A percentile compares a stretch with the other conserved stretches of the same genome.
Evolutionary conservation across 257 asterid genomes (phyloP).

Genomic region (Penstemon eatonii): DNA sequence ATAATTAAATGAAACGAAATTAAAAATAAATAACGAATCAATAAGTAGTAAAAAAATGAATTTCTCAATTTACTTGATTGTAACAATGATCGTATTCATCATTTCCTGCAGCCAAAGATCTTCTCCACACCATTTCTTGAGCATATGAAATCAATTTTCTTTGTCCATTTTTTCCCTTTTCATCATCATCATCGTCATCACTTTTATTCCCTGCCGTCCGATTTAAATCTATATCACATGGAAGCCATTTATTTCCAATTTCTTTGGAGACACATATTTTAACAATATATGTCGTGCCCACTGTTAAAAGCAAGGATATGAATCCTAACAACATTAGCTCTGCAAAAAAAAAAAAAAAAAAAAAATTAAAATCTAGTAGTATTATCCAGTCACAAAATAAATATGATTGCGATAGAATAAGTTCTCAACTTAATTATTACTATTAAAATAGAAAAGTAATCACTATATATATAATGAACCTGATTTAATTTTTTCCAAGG

Average conservation of each 20-base stretch:
- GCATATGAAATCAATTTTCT: constrained; percentile 38
- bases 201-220: no score
- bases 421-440: no score
- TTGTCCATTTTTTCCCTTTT: constrained; percentile 22
- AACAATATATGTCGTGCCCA: constrained; percentile 46
- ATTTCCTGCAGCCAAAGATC: constrained; percentile 38
- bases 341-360: constrained; percentile 16
- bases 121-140: constrained; percentile 39
- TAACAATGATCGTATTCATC: constrained; percentile 36
- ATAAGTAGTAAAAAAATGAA: neutral
- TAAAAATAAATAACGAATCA: neutral
- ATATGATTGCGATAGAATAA: no score
- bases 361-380: neutral
- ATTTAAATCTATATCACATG: constrained; percentile 35
- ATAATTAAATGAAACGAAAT: neutral
- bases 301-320: constrained; percentile 62
- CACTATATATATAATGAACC: constrained; percentile 30
- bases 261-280: constrained; percentile 51
- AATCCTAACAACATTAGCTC: constrained; percentile 71
- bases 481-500: constrained; percentile 70
- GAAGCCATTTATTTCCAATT: constrained; percentile 60
- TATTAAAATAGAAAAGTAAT: neutral
- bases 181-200: constrained; percentile 12
- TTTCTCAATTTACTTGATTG: constrained; percentile 18
- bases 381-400: neutral